Conservation (phyloP, 306 rosid genomes). For the Dalbergia cultrata region DNA sequence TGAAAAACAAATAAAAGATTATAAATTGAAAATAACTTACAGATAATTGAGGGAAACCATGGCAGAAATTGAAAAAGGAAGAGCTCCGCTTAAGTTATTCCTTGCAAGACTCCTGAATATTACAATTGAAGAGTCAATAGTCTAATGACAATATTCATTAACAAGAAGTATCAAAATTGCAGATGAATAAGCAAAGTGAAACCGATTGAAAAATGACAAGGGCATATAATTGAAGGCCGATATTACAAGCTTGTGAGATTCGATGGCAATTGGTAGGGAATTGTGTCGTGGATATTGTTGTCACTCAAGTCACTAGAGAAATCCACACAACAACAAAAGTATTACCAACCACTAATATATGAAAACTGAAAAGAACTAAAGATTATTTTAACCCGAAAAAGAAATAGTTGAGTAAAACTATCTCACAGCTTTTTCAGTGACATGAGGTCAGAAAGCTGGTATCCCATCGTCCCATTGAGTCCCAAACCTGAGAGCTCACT, state of each 20-base stretch:
- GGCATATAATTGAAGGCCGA: slow-evolving; percentile 12
- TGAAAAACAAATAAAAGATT: slow-evolving; percentile 30
- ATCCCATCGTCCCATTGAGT: slow-evolving; percentile 90
- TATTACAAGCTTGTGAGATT: slow-evolving; percentile 92
- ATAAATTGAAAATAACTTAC: slow-evolving; percentile 64
- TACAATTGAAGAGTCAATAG: slow-evolving; percentile 12
- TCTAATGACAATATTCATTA: slow-evolving; percentile 14
- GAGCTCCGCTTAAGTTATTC: slow-evolving; percentile 84
- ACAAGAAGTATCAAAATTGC: slow-evolving; percentile 13
- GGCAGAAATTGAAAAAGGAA: slow-evolving; percentile 86
- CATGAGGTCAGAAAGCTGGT: slow-evolving; percentile 75
- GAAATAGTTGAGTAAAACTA: slow-evolving; percentile 21
- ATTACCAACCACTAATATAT: background rate
- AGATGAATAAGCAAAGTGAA: slow-evolving; percentile 29
- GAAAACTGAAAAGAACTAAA: background rate
- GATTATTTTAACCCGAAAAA: background rate
- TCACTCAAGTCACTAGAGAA: slow-evolving; percentile 74
- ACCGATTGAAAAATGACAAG: slow-evolving; percentile 24
- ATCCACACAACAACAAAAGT: slow-evolving; percentile 20
- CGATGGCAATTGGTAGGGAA: slow-evolving; percentile 94
- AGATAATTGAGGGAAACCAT: slow-evolving; percentile 75
- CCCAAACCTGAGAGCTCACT: slow-evolving; percentile 87
- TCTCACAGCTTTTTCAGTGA: slow-evolving; percentile 87
- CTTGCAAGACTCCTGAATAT: slow-evolving; percentile 75
- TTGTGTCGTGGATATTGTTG: slow-evolving; percentile 78